Evolutionary conservation across 805 yeast species (phyloP).

Genomic region (Candida ortonii): DNA sequence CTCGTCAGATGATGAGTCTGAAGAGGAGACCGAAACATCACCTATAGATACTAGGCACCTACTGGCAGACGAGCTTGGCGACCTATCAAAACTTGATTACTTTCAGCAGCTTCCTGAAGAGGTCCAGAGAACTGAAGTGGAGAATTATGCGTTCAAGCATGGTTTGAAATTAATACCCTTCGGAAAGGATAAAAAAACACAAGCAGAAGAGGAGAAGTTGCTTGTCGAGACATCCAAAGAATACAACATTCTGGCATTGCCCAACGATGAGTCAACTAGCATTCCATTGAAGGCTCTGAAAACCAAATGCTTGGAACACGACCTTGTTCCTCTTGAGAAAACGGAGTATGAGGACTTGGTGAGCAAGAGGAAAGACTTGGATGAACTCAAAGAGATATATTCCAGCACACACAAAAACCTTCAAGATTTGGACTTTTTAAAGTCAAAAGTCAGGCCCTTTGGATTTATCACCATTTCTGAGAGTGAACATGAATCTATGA

Average conservation of each 20-base stretch:
- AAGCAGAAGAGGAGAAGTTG: constrained; percentile 16
- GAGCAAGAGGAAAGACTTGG: constrained; percentile 17
- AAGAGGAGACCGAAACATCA: constrained; percentile 7
- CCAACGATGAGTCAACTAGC: constrained; percentile 22
- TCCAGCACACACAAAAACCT: background rate
- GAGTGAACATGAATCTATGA: constrained; percentile 11
- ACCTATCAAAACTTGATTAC: constrained; percentile 13
- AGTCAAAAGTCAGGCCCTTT: constrained; percentile 3
- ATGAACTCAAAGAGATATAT: constrained; percentile 7
- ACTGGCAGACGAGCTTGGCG: constrained; percentile 23
- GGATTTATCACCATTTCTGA: constrained; percentile 4
- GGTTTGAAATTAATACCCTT: constrained; percentile 17
- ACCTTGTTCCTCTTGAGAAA: constrained; percentile 20
- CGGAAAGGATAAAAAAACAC: constrained; percentile 4
- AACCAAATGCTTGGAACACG: constrained; percentile 11
- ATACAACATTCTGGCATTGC: constrained; percentile 27
- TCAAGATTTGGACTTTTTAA: constrained; percentile 3
- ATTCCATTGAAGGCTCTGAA: constrained; percentile 10
- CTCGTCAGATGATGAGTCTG: constrained; percentile 16
- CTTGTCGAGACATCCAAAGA: constrained; percentile 25
- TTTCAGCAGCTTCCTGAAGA: constrained; percentile 6
- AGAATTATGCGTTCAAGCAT: constrained; percentile 31
- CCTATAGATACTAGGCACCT: constrained; percentile 5
- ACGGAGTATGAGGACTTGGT: constrained; percentile 25
- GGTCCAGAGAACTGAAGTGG: constrained; percentile 22